Conservation (phyloP, 192 early-diverging fungal species). For the Spinellus fusiger region DNA sequence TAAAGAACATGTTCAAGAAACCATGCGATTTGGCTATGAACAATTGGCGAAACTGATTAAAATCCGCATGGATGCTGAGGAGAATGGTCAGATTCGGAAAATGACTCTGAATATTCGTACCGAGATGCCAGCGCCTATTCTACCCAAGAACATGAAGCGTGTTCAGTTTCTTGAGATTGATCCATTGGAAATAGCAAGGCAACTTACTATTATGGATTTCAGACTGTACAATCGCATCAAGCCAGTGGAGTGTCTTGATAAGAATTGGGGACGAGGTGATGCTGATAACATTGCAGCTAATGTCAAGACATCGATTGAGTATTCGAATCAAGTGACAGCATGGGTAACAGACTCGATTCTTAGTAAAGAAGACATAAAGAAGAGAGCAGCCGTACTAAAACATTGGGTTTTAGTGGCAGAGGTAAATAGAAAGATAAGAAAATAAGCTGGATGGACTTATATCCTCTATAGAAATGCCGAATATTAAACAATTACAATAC, state of each 20-base stretch:
- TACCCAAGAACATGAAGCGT: slow-evolving; percentile 70
- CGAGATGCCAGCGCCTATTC: slow-evolving; percentile 67
- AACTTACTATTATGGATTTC: slow-evolving; percentile 88
- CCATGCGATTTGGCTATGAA: slow-evolving; percentile 29
- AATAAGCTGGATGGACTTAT: neutral
- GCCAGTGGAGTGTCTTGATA: slow-evolving; percentile 80
- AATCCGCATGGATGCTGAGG: slow-evolving; percentile 27
- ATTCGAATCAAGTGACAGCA: slow-evolving; percentile 75
- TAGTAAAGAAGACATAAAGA: slow-evolving; percentile 73
- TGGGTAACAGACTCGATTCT: slow-evolving; percentile 87
- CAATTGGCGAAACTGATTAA: slow-evolving; percentile 24
- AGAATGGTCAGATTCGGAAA: slow-evolving; percentile 49
- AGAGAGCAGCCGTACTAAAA: slow-evolving; percentile 70
- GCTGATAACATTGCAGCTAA: slow-evolving; percentile 63
- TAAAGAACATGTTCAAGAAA: slow-evolving; percentile 15
- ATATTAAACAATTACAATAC: slow-evolving; percentile 90
- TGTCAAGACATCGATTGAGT: slow-evolving; percentile 80
- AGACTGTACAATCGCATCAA: slow-evolving; percentile 73
- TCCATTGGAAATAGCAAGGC: slow-evolving; percentile 90
- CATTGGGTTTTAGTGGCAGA: slow-evolving; percentile 79
- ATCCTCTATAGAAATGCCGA: slow-evolving; percentile 45
- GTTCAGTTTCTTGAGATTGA: slow-evolving; percentile 83
- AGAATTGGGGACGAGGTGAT: slow-evolving; percentile 75
- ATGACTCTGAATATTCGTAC: slow-evolving; percentile 60
- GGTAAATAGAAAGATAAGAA: slow-evolving; percentile 13